Evolutionary conservation across 2,329 filamentous ascomycete genomes (phyloP), one percentile per base, ranked within the genome.

Genomic region (Aspergillus japonicus): DNA sequence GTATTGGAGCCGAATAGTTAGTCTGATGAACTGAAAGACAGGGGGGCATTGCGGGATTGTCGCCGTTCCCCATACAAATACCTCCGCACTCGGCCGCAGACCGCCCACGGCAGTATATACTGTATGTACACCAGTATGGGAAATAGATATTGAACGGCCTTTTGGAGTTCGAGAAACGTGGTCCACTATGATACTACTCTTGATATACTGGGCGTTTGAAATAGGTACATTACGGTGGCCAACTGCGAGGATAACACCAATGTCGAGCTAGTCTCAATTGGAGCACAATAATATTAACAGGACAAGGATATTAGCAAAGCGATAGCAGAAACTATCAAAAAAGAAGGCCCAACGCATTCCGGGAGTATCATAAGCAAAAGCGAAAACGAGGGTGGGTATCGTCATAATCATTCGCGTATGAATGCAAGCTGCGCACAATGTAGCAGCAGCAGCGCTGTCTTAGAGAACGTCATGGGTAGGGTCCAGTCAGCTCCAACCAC

Each of bases 371-470:
- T 48, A 58, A 50, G 11, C 47, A 57, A 19, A 19, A 60, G 50
- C 53, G 62, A 54, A 64, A 71, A 68, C 62, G 66, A 71, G 67
- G 62, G 69, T 68, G 71, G 72, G 71, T 74, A 74, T 74, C 71
- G 65, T 71, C 60, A 63, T 35, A 55, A 23, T 47, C 42, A 55
- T 58, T 58, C 57, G 60, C 55, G 64, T 44, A 55, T 56, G 64
- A 64, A 68, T 60, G 58, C 60, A 53, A 65, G 61, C 65, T 52
- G 50, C 56, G 56, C 50, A 50, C 44, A 59, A 59, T 23, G 61
- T 55, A 44, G 16, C 16, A 19, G 39, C 39, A 44, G 39, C 16
- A 64, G 62, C 51, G 16, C 16, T 2, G 39, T 19, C n/a, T 19
- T 44, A 44, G 5, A n/a, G 39, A 8, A 19, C 39, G 39, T 44